phyloP scores from a whole-genome alignment of 1,284 basidiomycete species.

The Wolfiporia cocos region DNA sequence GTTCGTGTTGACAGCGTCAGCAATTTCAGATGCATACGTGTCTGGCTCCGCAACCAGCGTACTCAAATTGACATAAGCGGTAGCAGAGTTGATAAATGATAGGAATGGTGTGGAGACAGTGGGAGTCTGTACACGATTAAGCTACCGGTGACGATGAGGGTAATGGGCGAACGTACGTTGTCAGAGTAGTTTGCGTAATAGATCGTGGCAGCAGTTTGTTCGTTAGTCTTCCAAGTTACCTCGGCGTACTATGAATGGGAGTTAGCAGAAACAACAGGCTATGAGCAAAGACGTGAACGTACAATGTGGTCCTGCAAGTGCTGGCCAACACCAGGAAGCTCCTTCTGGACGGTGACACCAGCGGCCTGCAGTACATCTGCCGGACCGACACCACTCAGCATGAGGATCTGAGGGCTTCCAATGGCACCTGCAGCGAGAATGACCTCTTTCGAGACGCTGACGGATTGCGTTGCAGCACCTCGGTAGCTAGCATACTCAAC shows the following conservation, averaged over 20 bases:
- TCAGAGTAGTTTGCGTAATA: slow-evolving; percentile 27
- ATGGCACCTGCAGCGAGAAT: slow-evolving; percentile 59
- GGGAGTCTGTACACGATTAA: slow-evolving; percentile 7
- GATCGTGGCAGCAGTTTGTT: slow-evolving; percentile 40
- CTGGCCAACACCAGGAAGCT: slow-evolving; percentile 72
- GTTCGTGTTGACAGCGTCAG: slow-evolving; percentile 27
- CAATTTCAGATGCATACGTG: slow-evolving; percentile 29
- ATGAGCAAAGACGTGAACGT: slow-evolving; percentile 13
- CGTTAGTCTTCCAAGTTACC: slow-evolving; percentile 40
- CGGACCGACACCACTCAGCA: slow-evolving; percentile 71
- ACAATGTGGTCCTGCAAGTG: slow-evolving; percentile 71
- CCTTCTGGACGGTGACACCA: slow-evolving; percentile 39
- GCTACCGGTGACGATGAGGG: background rate
- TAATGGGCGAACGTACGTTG: slow-evolving; percentile 18
- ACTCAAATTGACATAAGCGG: slow-evolving; percentile 58
- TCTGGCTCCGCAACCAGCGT: slow-evolving; percentile 37
- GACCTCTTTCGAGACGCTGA: slow-evolving; percentile 51
- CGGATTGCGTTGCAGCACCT: slow-evolving; percentile 30
- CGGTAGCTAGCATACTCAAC: slow-evolving; percentile 44
- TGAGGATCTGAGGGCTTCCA: slow-evolving; percentile 61
- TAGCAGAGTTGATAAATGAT: slow-evolving; percentile 63
- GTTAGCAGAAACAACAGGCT: background rate
- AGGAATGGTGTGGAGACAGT: slow-evolving; percentile 35
- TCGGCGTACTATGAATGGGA: slow-evolving; percentile 34
- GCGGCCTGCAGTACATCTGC: slow-evolving; percentile 43